Percentiles rank a stretch among this genome's conserved stretches.
Evolutionary conservation across 108 stramenopile genomes (phyloP).

Genomic region (Nitzschia palea): DNA sequence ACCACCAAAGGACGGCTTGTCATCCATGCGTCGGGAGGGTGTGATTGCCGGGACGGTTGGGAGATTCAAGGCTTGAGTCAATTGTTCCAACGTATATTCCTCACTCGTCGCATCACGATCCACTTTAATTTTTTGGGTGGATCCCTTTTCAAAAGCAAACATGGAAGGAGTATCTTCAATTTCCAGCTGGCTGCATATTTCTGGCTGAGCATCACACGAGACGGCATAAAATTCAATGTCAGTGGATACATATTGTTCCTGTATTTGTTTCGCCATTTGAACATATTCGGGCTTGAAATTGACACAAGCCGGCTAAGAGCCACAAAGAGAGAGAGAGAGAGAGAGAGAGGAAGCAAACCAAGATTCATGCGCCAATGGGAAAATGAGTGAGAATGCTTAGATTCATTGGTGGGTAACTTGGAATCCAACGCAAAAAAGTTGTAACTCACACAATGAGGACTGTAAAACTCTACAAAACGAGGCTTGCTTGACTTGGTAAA

Average conservation of each 20-base stretch:
- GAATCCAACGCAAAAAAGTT: no score
- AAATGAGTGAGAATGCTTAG: no score
- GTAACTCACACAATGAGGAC: conserved; percentile 37
- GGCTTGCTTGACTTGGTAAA: conserved; percentile 24
- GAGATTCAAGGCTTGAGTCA: background rate
- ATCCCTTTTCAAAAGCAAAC: conserved; percentile 6
- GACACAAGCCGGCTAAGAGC: conserved; percentile 31
- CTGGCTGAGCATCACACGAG: conserved; percentile 29
- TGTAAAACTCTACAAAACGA: conserved; percentile 44
- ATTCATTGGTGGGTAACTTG: no score
- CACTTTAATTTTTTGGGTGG: background rate
- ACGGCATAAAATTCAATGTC: conserved; percentile 44
- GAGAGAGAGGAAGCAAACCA: no score
- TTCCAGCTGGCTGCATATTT: conserved; percentile 25
- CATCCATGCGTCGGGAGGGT: background rate
- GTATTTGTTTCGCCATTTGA: conserved; percentile 20
- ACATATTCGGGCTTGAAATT: conserved; percentile 33
- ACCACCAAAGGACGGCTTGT: background rate
- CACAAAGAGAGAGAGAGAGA: no score
- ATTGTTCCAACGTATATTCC: background rate
- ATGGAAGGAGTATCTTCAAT: conserved; percentile 22
- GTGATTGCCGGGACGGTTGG: background rate
- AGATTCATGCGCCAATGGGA: no score
- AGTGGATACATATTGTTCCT: conserved; percentile 7
- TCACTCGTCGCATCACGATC: background rate